These are phyloP conservation scores for Aspergillus hiratsukae DNA, from an alignment of 2,329 filamentous ascomycete genomes.

Conservation along the genomic window DNA sequence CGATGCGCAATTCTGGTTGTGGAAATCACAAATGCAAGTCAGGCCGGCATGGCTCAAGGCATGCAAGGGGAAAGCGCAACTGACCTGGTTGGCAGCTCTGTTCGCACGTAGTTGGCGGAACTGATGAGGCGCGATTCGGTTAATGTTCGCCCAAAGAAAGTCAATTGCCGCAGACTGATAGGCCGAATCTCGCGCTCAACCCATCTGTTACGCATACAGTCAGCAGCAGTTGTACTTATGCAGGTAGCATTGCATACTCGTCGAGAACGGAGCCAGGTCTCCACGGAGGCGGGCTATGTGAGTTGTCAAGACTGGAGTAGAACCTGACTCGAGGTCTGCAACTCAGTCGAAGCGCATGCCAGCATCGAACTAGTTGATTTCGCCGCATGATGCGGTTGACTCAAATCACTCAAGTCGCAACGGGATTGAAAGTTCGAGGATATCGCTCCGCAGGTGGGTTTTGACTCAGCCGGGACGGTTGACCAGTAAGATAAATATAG, in stretches of 20 bases:
- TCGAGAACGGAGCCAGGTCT: slow-evolving; percentile 56
- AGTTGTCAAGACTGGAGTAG: slow-evolving; percentile 20
- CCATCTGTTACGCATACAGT: slow-evolving; percentile 60
- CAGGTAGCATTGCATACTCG: slow-evolving; percentile 43
- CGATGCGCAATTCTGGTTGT: slow-evolving; percentile 74
- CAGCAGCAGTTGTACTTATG: slow-evolving; percentile 9
- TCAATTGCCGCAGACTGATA: slow-evolving; percentile 94
- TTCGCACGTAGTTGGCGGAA: slow-evolving; percentile 95
- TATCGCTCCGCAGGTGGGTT: background rate
- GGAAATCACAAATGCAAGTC: slow-evolving; percentile 1
- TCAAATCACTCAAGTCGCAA: slow-evolving; percentile 16
- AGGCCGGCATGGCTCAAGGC: background rate
- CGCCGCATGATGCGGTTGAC: slow-evolving; percentile 35
- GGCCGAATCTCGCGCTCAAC: slow-evolving; percentile 86
- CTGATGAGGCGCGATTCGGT: slow-evolving; percentile 85
- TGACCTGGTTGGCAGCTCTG: slow-evolving; percentile 81
- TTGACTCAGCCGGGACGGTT: slow-evolving; percentile 7
- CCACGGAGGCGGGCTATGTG: slow-evolving; percentile 50
- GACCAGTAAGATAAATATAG: slow-evolving; percentile 6
- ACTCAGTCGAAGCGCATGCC: slow-evolving; percentile 23
- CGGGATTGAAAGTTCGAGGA: slow-evolving; percentile 9
- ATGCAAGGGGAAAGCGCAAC: slow-evolving; percentile 11
- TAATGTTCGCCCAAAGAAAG: slow-evolving; percentile 91
- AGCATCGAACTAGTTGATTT: slow-evolving; percentile 31
- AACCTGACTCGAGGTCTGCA: slow-evolving; percentile 17